Base-by-base conservation (phyloP, 345 rosid genomes). In the Pistacia vera region DNA sequence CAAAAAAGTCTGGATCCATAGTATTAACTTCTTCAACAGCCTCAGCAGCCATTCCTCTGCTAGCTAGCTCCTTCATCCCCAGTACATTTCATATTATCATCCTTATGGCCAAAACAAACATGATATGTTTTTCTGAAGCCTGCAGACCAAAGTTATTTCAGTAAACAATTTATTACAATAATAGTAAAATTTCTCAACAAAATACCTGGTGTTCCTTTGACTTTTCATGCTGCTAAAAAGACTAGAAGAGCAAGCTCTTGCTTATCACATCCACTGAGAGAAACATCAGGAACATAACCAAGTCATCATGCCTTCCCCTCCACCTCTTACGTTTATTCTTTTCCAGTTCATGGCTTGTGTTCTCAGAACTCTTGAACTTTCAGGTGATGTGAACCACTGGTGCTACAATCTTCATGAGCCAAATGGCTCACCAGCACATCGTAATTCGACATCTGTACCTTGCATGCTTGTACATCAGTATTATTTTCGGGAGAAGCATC, bases 321-420 rank as follows among this genome's bases (percentile, higher is more conserved):
- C 99, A 95, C 73, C 94, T 85, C 86, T 88, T 95, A 22, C 97
- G 98, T 83, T 92, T 93, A 83, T 86, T 88, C 80, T 95, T 81
- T 83, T 95, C 90, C 86, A 68, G 75, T 74, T 74, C 77, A 80
- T 82, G 81, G 70, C 81, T 82, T 81, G 88, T 90, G 77, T 75
- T 84, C 87, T 88, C 59, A 77, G 82, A 77, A 80, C 76, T 76
- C 81, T 86, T 11, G 86, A 81, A 75, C 75, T 81, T 81, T 71
- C 87, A 68, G 85, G 81, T 85, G 87, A 70, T 86, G 85, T 56
- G 91, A 88, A 74, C 88, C 91, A 77, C 98, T 90, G 10, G 92
- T 92, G 91, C 99, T 92, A 83, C 98, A 92, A 80, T 85, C 93
- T 85, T 87, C 93, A 64, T 64, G 81, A 69, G 76, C 82, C 83